Base-by-base conservation (phyloP, 169 alveolate genomes). In the Cardiosporidium cionae region DNA sequence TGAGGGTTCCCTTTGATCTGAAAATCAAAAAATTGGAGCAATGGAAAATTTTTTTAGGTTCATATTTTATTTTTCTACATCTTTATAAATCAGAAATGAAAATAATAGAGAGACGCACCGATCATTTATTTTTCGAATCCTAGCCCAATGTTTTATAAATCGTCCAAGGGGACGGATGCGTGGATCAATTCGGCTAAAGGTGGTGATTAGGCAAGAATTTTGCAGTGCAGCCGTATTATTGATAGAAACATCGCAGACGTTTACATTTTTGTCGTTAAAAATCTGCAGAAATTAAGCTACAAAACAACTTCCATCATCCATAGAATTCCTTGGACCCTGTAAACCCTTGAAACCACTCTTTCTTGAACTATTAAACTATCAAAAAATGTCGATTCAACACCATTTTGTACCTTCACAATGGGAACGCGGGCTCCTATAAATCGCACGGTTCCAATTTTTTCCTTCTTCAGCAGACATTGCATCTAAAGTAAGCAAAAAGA, bases 121-220 rank as follows among this genome's bases (percentile, higher is more conserved):
- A 84, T 89, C 84, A 81, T 89, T 89, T 33, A 89, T 89, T 37
- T 82, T 69, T 68, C 92, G 68, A 29, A 79, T 76, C 25, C 73
- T 85, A n/a, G 93, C 94, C 94, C 94, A 89, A 81, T 85, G 83
- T 70, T 89, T 89, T 62, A 89, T 84, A 69, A 89, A 72, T 35
- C 94, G 70, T 35, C 91, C 92, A 37, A 89, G 85, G 23, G 76
- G 79, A 23, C 82, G 81, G 62, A 85, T 80, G 52, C 94, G 69
- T 33, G 35, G 68, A 70, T 89, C 94, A 25, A 87, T 34, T 53
- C 33, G 67, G 25, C 82, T 73, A 66, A 87, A 62, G 3, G 85
- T 68, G 65, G 78, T 76, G 16, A 89, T 91, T 23, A 86, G 80
- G 7, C 36, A 63, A 27, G 94, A 82, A 36, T 89, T 89, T 44